phyloP scores from a whole-genome alignment of 2,329 filamentous ascomycete genomes.

The Lasiodiplodia sp. region DNA sequence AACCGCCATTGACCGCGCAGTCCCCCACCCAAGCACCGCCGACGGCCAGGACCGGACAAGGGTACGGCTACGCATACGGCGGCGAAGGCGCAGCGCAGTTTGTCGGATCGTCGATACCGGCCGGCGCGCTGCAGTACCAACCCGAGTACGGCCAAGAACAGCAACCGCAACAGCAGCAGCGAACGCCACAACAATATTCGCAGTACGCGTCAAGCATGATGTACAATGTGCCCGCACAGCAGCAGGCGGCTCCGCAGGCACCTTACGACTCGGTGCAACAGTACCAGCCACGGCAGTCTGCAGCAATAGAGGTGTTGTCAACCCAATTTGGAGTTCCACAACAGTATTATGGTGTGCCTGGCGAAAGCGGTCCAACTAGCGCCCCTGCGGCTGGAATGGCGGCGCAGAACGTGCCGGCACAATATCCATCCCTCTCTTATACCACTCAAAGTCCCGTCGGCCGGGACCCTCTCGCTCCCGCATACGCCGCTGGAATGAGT shows the following conservation, averaged over 20 bases:
- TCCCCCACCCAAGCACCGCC: slow-evolving; percentile 50
- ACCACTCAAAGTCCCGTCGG: slow-evolving; percentile 66
- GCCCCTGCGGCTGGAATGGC: slow-evolving; percentile 64
- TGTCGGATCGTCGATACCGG: slow-evolving; percentile 62
- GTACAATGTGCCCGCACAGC: slow-evolving; percentile 76
- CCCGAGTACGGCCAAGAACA: slow-evolving; percentile 67
- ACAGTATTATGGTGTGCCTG: slow-evolving; percentile 72
- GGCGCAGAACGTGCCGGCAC: slow-evolving; percentile 70
- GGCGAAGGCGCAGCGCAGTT: slow-evolving; percentile 61
- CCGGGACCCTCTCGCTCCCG: slow-evolving; percentile 58
- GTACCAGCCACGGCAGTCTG: slow-evolving; percentile 78
- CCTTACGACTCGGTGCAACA: slow-evolving; percentile 78
- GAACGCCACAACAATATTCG: slow-evolving; percentile 56
- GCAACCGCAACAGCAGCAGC: slow-evolving; percentile 59
- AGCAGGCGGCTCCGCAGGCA: slow-evolving; percentile 64
- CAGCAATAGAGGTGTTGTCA: slow-evolving; percentile 78
- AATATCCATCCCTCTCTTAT: slow-evolving; percentile 65
- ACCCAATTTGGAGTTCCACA: slow-evolving; percentile 73
- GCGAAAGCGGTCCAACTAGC: slow-evolving; percentile 66
- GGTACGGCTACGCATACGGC: slow-evolving; percentile 61
- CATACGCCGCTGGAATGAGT: slow-evolving; percentile 62
- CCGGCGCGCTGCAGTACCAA: slow-evolving; percentile 66
- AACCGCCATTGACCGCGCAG: slow-evolving; percentile 53
- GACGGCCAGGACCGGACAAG: slow-evolving; percentile 48
- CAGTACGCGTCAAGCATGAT: slow-evolving; percentile 72